These are phyloP conservation scores for Calonectria naviculata DNA, from an alignment of 2,329 filamentous ascomycete genomes.

Conservation along the genomic window DNA sequence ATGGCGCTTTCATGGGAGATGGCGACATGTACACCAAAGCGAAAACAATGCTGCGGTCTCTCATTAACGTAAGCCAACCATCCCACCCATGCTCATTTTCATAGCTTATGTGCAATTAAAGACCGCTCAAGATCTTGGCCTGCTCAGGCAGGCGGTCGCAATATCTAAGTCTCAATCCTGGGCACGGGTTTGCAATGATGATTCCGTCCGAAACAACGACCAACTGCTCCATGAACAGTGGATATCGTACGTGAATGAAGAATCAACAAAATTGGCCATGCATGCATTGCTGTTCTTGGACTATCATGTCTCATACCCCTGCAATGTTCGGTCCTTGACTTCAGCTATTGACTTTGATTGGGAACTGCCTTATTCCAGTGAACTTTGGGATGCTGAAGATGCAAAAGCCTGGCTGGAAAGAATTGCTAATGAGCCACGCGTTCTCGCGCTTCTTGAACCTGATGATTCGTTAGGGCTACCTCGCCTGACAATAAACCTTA, in stretches of 20 bases:
- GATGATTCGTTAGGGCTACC: conserved; percentile 26
- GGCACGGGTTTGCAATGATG: background rate
- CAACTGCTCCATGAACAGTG: conserved; percentile 35
- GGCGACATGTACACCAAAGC: conserved; percentile 36
- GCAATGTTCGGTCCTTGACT: conserved; percentile 42
- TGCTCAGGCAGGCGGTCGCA: conserved; percentile 38
- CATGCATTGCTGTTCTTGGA: conserved; percentile 44
- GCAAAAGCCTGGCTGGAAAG: conserved; percentile 40
- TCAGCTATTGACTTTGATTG: conserved; percentile 47
- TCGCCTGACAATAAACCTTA: conserved; percentile 37
- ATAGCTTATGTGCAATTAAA: background rate
- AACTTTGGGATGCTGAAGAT: conserved; percentile 45
- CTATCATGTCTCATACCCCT: conserved; percentile 42
- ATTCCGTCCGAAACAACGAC: conserved; percentile 9
- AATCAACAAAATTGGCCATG: conserved; percentile 45
- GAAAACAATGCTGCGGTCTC: conserved; percentile 40
- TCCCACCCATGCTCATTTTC: too few relatives aligned
- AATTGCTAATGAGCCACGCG: conserved; percentile 30
- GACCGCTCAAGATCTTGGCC: conserved; percentile 40
- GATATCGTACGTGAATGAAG: conserved; percentile 40
- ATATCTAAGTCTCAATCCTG: conserved; percentile 26
- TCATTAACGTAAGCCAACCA: conserved; percentile 38
- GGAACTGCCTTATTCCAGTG: conserved; percentile 44
- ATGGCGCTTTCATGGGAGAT: conserved; percentile 43
- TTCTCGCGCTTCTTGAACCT: conserved; percentile 17